phyloP scores from a whole-genome alignment of 495 filamentous ascomycete genomes.

The Talaromyces liani region DNA sequence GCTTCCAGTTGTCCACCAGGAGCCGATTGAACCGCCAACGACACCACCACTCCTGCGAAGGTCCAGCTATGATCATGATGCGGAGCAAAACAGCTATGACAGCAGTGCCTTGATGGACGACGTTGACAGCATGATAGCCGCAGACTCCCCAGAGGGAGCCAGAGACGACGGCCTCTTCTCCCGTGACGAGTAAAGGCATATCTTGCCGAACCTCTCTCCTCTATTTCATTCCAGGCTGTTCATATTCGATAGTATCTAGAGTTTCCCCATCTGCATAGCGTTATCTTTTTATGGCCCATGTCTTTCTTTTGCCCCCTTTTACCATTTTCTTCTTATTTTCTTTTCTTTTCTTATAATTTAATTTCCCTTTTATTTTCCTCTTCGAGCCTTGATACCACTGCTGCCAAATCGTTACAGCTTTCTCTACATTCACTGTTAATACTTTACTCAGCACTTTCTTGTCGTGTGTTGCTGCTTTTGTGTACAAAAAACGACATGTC shows the following conservation, averaged over 20 bases:
- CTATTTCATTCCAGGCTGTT: not conserved
- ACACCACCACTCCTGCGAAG: slow-evolving; percentile 66
- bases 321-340: not conserved
- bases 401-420: slow-evolving; percentile 4
- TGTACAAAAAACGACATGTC: slow-evolving; percentile 5
- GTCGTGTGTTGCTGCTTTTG: slow-evolving; percentile 2
- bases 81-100: slow-evolving; percentile 41
- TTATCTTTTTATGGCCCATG: not conserved
- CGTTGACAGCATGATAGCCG: slow-evolving; percentile 31
- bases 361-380: slow-evolving; percentile 9
- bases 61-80: slow-evolving; percentile 66
- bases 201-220: not conserved
- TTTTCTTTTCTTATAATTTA: slow-evolving; percentile 9
- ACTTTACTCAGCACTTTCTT: slow-evolving; percentile 1
- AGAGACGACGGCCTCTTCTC: slow-evolving; percentile 1
- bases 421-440: slow-evolving; percentile 4
- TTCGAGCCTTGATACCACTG: slow-evolving; percentile 12
- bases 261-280: slow-evolving; percentile 7
- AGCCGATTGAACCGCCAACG: slow-evolving; percentile 33
- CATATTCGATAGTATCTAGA: not conserved
- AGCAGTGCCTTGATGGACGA: slow-evolving; percentile 29
- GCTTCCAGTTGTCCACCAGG: slow-evolving; percentile 19
- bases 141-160: slow-evolving; percentile 1
- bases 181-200: not conserved
- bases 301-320: not conserved